Evolutionary conservation across 2,329 filamentous ascomycete genomes (phyloP).

Genomic region (Fusarium floridanum): DNA sequence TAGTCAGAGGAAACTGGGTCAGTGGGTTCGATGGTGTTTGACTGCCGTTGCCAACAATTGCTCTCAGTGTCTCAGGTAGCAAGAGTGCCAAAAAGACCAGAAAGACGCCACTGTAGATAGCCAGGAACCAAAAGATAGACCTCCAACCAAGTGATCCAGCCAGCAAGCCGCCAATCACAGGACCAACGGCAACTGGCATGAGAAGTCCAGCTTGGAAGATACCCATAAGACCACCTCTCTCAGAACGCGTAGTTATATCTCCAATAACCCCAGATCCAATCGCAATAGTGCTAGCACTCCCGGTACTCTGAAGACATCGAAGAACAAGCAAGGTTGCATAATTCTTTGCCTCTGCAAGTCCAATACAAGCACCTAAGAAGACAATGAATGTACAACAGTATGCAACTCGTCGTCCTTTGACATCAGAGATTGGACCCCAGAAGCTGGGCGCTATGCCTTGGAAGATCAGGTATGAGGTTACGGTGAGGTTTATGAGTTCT

Average conservation of each 20-base stretch:
- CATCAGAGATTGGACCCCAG: constrained; percentile 63
- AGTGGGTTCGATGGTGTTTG: constrained; percentile 55
- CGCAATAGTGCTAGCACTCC: constrained; percentile 56
- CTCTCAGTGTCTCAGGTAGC: constrained; percentile 29
- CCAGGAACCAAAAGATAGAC: constrained; percentile 37
- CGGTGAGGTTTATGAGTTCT: constrained; percentile 57
- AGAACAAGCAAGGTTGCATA: constrained; percentile 60
- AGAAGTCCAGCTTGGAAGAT: constrained; percentile 47
- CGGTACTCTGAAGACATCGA: constrained; percentile 61
- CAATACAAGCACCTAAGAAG: constrained; percentile 62
- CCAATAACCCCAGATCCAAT: constrained; percentile 51
- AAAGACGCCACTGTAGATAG: constrained; percentile 29
- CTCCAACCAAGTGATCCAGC: constrained; percentile 45
- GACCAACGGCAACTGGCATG: constrained; percentile 58
- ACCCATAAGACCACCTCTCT: constrained; percentile 49
- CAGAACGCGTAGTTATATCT: constrained; percentile 46
- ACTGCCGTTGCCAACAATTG: constrained; percentile 47
- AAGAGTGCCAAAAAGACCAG: constrained; percentile 3
- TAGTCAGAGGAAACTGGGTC: constrained; percentile 46
- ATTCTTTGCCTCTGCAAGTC: constrained; percentile 57
- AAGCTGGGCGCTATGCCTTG: constrained; percentile 67
- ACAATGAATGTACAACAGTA: constrained; percentile 61
- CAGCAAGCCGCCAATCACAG: constrained; percentile 58
- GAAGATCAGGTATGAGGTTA: constrained; percentile 64
- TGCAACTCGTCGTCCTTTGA: constrained; percentile 58